Percentiles rank a stretch among this genome's conserved stretches.
These are phyloP conservation scores for Talaromyces albobiverticillius DNA, from an alignment of 2,329 filamentous ascomycete genomes.

Conservation along the genomic window DNA sequence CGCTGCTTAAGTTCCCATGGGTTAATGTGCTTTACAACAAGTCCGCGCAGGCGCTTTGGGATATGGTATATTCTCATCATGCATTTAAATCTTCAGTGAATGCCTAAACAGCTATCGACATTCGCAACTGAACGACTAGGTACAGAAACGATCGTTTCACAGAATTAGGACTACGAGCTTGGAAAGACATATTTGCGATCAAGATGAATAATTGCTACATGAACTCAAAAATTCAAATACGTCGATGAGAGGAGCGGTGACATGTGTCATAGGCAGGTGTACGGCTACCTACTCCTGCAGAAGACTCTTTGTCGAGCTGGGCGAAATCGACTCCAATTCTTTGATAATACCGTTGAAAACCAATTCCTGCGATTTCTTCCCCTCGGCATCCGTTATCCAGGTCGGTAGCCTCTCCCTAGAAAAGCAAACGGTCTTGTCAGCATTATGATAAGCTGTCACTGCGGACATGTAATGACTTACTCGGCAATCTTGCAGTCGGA, in stretches of 20 bases:
- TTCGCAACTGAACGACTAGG: not conserved
- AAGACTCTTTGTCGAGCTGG: conserved; percentile 4
- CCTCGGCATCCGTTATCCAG: conserved; percentile 11
- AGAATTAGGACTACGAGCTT: not conserved
- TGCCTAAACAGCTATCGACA: not conserved
- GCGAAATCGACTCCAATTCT: conserved; percentile 13
- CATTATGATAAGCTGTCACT: not conserved
- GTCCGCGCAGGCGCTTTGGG: conserved; percentile 9
- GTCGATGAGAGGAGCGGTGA: too few relatives aligned
- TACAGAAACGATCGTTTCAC: not conserved
- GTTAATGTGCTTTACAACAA: conserved; percentile 7
- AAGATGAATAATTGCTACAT: not conserved
- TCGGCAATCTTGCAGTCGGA: conserved; percentile 7
- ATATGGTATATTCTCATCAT: not conserved
- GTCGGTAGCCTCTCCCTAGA: conserved; percentile 4
- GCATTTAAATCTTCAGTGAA: not conserved
- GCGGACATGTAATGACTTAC: conserved; percentile 3
- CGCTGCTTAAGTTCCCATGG: conserved; percentile 10
- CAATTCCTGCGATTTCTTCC: conserved; percentile 1
- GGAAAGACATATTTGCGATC: not conserved
- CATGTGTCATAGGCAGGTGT: too few relatives aligned
- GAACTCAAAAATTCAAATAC: too few relatives aligned
- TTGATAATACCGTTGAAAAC: conserved; percentile 6
- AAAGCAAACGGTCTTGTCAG: not conserved
- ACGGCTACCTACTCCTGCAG: not conserved